Evolutionary conservation across 495 filamentous ascomycete species (phyloP).

Genomic region (Friedmanniomyces simplex): DNA sequence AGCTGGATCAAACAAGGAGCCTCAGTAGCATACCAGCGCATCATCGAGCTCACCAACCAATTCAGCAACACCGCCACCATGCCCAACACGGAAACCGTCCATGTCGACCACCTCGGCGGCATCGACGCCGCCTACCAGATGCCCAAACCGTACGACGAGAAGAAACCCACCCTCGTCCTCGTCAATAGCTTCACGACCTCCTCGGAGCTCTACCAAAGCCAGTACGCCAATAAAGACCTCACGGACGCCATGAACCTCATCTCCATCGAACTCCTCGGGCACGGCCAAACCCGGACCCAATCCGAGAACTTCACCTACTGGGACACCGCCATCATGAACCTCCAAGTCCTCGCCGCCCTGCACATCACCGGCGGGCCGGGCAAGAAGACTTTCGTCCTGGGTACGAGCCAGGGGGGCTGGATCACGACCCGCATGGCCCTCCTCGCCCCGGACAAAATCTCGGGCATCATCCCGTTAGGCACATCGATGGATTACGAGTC

Average conservation of each 20-base stretch:
- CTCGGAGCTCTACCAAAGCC: slow-evolving; percentile 40
- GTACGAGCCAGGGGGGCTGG: slow-evolving; percentile 56
- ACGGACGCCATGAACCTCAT: slow-evolving; percentile 39
- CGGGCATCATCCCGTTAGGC: slow-evolving; percentile 49
- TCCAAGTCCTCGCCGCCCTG: slow-evolving; percentile 44
- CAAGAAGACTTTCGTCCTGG: slow-evolving; percentile 45
- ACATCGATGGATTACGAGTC: slow-evolving; percentile 55
- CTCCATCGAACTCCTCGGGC: slow-evolving; percentile 44
- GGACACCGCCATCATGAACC: slow-evolving; percentile 42
- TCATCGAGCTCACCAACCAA: background rate
- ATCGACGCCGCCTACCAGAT: slow-evolving; percentile 45
- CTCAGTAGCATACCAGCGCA: slow-evolving; percentile 2
- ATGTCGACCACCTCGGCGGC: slow-evolving; percentile 46
- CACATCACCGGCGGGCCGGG: slow-evolving; percentile 30
- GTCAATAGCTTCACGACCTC: slow-evolving; percentile 52
- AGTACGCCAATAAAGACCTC: slow-evolving; percentile 39
- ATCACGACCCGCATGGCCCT: slow-evolving; percentile 50
- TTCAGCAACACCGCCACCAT: background rate
- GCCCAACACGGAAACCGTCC: slow-evolving; percentile 25
- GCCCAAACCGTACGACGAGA: slow-evolving; percentile 36
- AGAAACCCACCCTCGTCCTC: slow-evolving; percentile 49
- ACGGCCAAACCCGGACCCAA: slow-evolving; percentile 37
- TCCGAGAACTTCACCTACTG: slow-evolving; percentile 42
- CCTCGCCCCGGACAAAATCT: slow-evolving; percentile 49
- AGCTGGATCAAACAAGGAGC: background rate